Percentiles rank a stretch among this genome's conserved stretches.
These are phyloP conservation scores for Lodderomyces oxycetoniae DNA, from an alignment of 1,139 yeast species.

Conservation along the genomic window DNA sequence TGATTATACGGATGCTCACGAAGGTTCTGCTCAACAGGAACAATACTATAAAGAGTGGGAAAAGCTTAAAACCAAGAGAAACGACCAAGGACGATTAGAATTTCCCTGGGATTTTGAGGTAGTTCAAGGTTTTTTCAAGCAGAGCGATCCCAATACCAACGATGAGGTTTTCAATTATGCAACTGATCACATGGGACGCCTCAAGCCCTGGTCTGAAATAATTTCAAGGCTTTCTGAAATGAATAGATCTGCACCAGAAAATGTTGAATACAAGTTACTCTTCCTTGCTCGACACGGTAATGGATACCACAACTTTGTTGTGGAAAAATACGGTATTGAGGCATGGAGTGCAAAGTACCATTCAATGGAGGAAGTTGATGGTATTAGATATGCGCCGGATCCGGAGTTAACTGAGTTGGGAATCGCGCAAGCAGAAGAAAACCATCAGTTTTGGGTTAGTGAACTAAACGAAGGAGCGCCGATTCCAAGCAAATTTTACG, in stretches of 20 bases:
- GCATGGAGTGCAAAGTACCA: conserved; percentile 64
- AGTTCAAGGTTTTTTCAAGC: conserved; percentile 53
- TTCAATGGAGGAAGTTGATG: conserved; percentile 48
- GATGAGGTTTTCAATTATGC: conserved; percentile 47
- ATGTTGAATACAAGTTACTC: conserved; percentile 51
- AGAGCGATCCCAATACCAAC: conserved; percentile 44
- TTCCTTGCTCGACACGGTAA: conserved; percentile 76
- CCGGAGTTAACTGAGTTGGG: conserved; percentile 63
- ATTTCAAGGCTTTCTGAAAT: conserved; percentile 30
- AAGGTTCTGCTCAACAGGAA: conserved; percentile 13
- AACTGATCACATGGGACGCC: conserved; percentile 45
- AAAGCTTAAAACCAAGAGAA: conserved; percentile 12
- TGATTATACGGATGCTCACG: conserved; percentile 37
- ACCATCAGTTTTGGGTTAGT: conserved; percentile 42
- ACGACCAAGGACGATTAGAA: conserved; percentile 17
- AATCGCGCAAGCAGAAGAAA: conserved; percentile 41
- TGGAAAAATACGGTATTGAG: conserved; percentile 51
- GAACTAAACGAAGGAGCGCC: conserved; percentile 49
- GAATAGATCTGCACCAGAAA: conserved; percentile 30
- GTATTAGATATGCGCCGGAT: conserved; percentile 61
- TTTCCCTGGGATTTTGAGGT: conserved; percentile 45
- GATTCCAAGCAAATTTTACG: conserved; percentile 51
- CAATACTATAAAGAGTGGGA: conserved; percentile 11
- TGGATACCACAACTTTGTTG: conserved; percentile 66
- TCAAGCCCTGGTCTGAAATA: conserved; percentile 45